phyloP scores from a whole-genome alignment of 2,329 filamentous ascomycete species.

The Cadophora gregata region DNA sequence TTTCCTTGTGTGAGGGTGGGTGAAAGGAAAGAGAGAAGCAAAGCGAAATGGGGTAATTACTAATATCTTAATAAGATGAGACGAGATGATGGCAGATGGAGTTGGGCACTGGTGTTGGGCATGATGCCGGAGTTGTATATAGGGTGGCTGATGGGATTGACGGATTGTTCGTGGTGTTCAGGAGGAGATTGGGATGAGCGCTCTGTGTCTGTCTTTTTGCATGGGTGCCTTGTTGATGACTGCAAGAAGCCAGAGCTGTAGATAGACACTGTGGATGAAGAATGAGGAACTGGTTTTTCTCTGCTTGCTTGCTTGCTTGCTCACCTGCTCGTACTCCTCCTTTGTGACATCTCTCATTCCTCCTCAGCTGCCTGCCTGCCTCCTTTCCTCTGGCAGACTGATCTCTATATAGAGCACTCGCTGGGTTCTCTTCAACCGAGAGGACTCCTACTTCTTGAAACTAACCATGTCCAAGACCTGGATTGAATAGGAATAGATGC shows the following conservation, averaged over 20 bases:
- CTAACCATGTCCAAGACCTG: too few relatives aligned
- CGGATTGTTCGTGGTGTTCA: constrained; percentile 18
- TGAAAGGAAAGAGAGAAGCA: constrained; percentile 6
- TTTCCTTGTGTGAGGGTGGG: constrained; percentile 15
- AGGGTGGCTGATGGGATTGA: constrained; percentile 16
- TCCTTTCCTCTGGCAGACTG: too few relatives aligned
- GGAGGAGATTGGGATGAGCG: not conserved
- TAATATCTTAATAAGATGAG: constrained; percentile 35
- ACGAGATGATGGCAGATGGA: constrained; percentile 8
- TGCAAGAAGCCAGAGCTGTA: constrained; percentile 8
- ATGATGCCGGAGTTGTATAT: constrained; percentile 12
- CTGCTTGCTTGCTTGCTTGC: not conserved
- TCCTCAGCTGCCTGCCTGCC: too few relatives aligned
- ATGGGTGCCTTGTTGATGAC: constrained; percentile 2
- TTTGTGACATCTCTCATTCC: not conserved
- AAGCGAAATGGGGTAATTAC: constrained; percentile 34
- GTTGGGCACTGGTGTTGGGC: not conserved
- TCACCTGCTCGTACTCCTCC: not conserved
- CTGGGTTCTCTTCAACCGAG: too few relatives aligned
- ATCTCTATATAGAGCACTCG: too few relatives aligned
- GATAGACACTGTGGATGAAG: constrained; percentile 12
- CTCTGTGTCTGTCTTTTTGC: too few relatives aligned
- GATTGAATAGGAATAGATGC: too few relatives aligned
- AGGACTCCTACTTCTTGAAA: too few relatives aligned
- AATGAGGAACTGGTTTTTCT: constrained; percentile 22